Percentiles rank a stretch among this genome's conserved stretches.
phyloP scores from a whole-genome alignment of 2,329 filamentous ascomycete species.

The Nigrospora osmanthi region DNA sequence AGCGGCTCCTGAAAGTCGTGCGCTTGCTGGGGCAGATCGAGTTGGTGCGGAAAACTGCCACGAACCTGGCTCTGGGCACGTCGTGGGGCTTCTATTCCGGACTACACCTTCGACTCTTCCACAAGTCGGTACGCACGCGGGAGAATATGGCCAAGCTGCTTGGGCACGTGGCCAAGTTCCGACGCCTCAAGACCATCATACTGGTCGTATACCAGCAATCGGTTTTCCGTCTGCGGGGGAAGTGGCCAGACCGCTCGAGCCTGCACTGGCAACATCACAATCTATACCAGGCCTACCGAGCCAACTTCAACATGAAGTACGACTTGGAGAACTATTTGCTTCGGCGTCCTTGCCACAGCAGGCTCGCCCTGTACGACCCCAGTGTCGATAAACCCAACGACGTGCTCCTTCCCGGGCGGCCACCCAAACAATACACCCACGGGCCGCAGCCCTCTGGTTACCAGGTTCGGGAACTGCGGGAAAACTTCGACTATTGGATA shows the following conservation, averaged over 20 bases:
- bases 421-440: conserved; percentile 15
- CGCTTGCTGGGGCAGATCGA: conserved; percentile 38
- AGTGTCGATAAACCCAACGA: conserved; percentile 12
- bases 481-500: conserved; percentile 20
- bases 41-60: conserved; percentile 30
- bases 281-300: conserved; percentile 36
- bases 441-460: conserved; percentile 17
- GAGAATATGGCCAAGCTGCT: conserved; percentile 34
- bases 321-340: conserved; percentile 34
- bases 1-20: conserved; percentile 35
- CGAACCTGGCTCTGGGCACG: conserved; percentile 34
- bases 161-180: conserved; percentile 30
- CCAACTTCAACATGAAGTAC: conserved; percentile 37
- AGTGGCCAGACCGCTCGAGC: conserved; percentile 8
- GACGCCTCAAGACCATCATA: conserved; percentile 29
- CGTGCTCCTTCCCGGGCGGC: conserved; percentile 4
- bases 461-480: conserved; percentile 19
- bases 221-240: conserved; percentile 28
- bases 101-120: conserved; percentile 36
- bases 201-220: conserved; percentile 40
- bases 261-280: conserved; percentile 24
- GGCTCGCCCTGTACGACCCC: conserved; percentile 16
- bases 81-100: conserved; percentile 37
- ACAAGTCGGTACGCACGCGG: conserved; percentile 30
- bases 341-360: conserved; percentile 29